These are phyloP conservation scores for Schizochytrium sp. DNA, from an alignment of 108 stramenopile genomes.

Conservation along the genomic window DNA sequence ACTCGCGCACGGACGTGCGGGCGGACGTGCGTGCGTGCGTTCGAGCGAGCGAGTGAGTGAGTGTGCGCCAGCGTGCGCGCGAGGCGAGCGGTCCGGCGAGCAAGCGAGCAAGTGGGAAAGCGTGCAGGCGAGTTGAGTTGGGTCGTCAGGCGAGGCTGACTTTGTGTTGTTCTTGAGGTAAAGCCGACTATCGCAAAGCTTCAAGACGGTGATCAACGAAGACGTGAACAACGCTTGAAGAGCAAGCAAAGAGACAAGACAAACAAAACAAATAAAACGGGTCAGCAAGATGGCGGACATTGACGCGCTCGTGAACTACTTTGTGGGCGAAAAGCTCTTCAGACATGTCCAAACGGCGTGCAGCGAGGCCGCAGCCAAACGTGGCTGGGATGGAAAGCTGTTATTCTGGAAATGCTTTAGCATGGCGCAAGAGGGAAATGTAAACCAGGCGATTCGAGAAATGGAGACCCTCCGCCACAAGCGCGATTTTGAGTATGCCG, in stretches of 20 bases:
- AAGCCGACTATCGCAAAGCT: too few relatives aligned
- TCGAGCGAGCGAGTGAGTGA: too few relatives aligned
- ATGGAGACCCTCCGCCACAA: conserved; percentile 36
- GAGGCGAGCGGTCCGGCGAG: too few relatives aligned
- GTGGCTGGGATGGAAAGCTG: conserved; percentile 7
- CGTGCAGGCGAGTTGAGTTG: too few relatives aligned
- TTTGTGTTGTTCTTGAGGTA: too few relatives aligned
- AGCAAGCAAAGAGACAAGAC: background rate
- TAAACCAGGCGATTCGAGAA: conserved; percentile 38
- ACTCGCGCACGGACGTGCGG: too few relatives aligned
- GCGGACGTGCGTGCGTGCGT: too few relatives aligned
- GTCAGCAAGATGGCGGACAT: background rate
- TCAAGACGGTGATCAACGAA: too few relatives aligned
- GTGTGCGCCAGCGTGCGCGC: too few relatives aligned
- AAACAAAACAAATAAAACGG: background rate
- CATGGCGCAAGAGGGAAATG: conserved; percentile 27
- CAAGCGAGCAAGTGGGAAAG: too few relatives aligned
- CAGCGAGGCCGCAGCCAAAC: background rate
- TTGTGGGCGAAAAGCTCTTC: conserved; percentile 7
- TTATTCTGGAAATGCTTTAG: conserved; percentile 38
- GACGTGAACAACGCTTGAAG: too few relatives aligned
- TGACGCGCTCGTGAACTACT: background rate
- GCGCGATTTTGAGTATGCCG: conserved; percentile 40
- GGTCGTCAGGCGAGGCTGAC: too few relatives aligned
- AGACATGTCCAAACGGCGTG: background rate